Base-by-base conservation (phyloP, 2,329 filamentous ascomycete species). In the Scedosporium minutisporum region DNA sequence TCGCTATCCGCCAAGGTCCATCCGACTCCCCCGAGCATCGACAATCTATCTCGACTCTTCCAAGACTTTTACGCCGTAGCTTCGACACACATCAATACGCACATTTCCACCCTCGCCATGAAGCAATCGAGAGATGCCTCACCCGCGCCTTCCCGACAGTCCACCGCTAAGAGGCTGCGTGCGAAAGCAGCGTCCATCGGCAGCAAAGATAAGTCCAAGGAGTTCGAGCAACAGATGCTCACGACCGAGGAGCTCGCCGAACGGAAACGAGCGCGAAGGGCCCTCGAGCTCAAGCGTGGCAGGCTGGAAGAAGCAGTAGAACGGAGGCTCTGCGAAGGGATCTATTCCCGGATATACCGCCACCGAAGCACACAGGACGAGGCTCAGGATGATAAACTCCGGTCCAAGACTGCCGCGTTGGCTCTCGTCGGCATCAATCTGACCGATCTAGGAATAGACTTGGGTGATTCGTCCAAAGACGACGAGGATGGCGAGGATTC, bases 361-460 rank as follows among this genome's bases (percentile, higher is more conserved):
- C 95, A 99, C 73, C 86, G 89, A 64, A 95, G 83, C 71, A 96
- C 93, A 0, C 87, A 97, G 69, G 95, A 99, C 71, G 93, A 97
- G 74, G 93, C 95, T 12, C 85, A 93, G 70, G 95, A 99, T 71
- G 93, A 96, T 69, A 97, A 96, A 72, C 80, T 99, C 60, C 86
- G 95, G 33, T 99, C 95, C 9, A 95, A 96, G 70, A 97, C 93
- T 1, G 93, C 93, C 21, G 92, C 95, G 1, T 77, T 99, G 55
- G 84, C 89, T 2, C 79, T 99, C n/a, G 91, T 99, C 18, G 93
- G 92, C 1, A 97, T 99, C 70, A 90, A 91, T 2, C 78, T 95
- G 61, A 87, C 85, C 65, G 95, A 99, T 70, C 79, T 99, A 10
- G 90, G 91, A 3, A 83, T 96, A 62, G 88, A 95, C 64, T 76